Evolutionary conservation across 768 basidiomycete genomes (phyloP).

Genomic region (Termitomyces sp.): DNA sequence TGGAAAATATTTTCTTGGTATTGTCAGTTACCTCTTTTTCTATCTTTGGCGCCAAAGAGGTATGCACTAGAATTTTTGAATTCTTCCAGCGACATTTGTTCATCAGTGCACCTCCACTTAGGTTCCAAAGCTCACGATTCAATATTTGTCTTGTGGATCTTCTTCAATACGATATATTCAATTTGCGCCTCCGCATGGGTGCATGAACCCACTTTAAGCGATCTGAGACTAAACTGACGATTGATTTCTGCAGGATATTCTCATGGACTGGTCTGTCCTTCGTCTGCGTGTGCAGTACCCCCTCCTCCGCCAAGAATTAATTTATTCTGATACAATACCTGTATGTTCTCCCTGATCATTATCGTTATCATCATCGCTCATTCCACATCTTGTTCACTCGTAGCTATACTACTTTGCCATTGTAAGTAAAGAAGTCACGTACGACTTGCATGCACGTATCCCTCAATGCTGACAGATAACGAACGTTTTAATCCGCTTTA

Average conservation of each 20-base stretch:
- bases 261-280: conserved; percentile 91
- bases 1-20: conserved; percentile 49
- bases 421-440: conserved; percentile 31
- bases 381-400: background rate
- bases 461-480: conserved; percentile 43
- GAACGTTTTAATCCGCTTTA: conserved; percentile 73
- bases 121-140: conserved; percentile 27
- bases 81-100: background rate
- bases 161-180: conserved; percentile 58
- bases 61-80: conserved; percentile 12
- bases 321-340: conserved; percentile 59
- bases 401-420: conserved; percentile 79
- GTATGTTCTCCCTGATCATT: conserved; percentile 32
- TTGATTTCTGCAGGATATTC: conserved; percentile 50
- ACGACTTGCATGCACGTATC: background rate
- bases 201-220: conserved; percentile 15
- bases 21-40: conserved; percentile 63
- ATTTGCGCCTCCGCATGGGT: conserved; percentile 80
- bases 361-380: background rate
- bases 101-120: conserved; percentile 5
- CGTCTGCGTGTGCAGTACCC: conserved; percentile 47
- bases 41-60: conserved; percentile 74
- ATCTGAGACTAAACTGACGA: background rate
- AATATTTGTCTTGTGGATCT: conserved; percentile 62
- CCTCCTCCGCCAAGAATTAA: conserved; percentile 67